phyloP scores from a whole-genome alignment of 2,329 filamentous ascomycete genomes.

The Xylariaceae sp. region DNA sequence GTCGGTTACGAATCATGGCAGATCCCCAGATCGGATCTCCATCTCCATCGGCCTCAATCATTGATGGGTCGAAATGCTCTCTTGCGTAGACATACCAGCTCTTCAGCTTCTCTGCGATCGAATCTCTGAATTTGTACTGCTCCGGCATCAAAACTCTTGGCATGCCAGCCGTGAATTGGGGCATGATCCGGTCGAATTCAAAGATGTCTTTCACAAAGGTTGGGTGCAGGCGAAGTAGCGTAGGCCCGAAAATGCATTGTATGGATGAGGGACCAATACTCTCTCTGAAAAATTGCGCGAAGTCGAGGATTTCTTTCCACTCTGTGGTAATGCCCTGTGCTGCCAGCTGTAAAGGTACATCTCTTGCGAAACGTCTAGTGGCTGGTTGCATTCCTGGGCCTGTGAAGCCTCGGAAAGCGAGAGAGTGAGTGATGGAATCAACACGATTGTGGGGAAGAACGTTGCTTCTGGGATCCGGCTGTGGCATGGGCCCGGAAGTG shows the following conservation, averaged over 20 bases:
- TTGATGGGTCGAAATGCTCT: constrained; percentile 13
- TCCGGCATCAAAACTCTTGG: constrained; percentile 12
- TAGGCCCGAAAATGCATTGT: constrained; percentile 17
- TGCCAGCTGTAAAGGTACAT: constrained; percentile 5
- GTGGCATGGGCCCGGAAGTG: constrained; percentile 15
- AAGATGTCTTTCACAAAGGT: constrained; percentile 15
- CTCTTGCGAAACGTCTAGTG: constrained; percentile 8
- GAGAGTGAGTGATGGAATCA: constrained; percentile 14
- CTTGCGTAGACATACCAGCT: constrained; percentile 19
- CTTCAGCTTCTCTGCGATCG: constrained; percentile 12
- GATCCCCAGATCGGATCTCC: constrained; percentile 21
- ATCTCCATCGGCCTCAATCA: constrained; percentile 15
- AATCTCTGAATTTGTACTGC: constrained; percentile 10
- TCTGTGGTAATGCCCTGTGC: constrained; percentile 9
- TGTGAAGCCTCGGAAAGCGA: constrained; percentile 9
- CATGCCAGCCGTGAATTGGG: constrained; percentile 13
- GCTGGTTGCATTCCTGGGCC: constrained; percentile 17
- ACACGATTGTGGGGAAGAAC: constrained; percentile 14
- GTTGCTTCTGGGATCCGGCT: constrained; percentile 14
- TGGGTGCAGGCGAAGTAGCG: constrained; percentile 15
- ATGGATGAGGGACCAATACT: constrained; percentile 13
- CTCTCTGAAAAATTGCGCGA: constrained; percentile 11
- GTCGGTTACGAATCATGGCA: constrained; percentile 14
- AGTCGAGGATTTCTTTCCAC: constrained; percentile 15
- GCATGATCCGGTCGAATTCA: constrained; percentile 16